Evolutionary conservation across 192 early-diverging fungal species (phyloP), one percentile per base, ranked within the genome.

Genomic region (Backusella westeae): DNA sequence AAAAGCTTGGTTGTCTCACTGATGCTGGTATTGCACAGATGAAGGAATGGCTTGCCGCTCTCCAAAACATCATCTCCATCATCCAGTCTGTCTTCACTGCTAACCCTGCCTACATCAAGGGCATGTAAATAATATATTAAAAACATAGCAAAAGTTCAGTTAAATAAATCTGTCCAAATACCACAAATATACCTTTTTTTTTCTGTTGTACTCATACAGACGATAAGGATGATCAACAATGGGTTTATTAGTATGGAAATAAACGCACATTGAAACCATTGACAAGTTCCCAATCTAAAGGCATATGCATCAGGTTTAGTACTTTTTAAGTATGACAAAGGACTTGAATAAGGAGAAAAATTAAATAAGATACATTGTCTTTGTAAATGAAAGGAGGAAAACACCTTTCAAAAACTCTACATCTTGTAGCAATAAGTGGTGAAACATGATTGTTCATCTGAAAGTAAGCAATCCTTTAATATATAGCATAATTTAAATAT

Each of bases 1-100:
- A 85, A 34, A 95, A 94, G 82, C 85, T 99, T 29, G 93, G 93
- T 66, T 83, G 83, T 38, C 85, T 88, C 77, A 85, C 89, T 66
- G 85, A 85, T 26, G 85, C 85, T 52, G 87, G 91, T 34, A 39
- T 87, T 52, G 81, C 79, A 34, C 82, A 90, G 38, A 88, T 96
- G 76, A 81, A 87, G 26, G 74, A 77, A 35, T 99, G 94, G 93
- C 86, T 96, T 49, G 69, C 56, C 4, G 93, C 92, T 41, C 89
- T 99, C 52, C 93, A 96, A 80, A 81, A 83, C 17, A 81, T 93
- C 69, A 88, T 97, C 59, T 83, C 77, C 46, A 89, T 80, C 53
- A 85, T 96, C 53, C 87, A 89, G 73, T 67, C 63, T 7, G 85
- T 93, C 76, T 94, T 93, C 80, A 78, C 17, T 14, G 72, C 69